These are phyloP conservation scores for Eurotiales sp. DNA, from an alignment of 2,329 filamentous ascomycete genomes.

Conservation along the genomic window DNA sequence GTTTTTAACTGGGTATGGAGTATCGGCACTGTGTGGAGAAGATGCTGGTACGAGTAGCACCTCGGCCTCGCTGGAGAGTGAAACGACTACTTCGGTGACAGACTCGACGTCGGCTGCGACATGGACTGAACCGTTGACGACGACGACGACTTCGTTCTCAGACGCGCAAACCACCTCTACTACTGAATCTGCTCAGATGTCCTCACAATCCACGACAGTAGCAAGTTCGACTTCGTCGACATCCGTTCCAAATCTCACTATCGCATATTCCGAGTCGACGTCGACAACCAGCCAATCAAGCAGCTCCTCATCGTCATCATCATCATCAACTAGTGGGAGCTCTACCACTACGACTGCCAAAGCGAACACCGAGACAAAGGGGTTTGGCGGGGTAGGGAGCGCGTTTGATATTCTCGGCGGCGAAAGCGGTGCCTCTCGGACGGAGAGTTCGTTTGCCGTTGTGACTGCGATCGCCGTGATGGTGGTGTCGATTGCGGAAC, in stretches of 20 bases:
- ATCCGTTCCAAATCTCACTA: slow-evolving; percentile 1
- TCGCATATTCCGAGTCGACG: background rate
- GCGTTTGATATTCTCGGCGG: slow-evolving; percentile 16
- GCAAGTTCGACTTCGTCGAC: background rate
- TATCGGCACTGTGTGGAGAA: slow-evolving; percentile 11
- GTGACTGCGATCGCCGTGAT: background rate
- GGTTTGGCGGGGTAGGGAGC: slow-evolving; percentile 15
- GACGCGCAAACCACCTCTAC: background rate
- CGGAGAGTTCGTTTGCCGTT: background rate
- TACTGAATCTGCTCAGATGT: background rate
- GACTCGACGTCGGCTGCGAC: background rate
- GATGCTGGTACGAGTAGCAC: background rate
- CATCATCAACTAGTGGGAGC: background rate
- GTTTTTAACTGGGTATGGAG: slow-evolving; percentile 13
- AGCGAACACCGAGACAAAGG: slow-evolving; percentile 7
- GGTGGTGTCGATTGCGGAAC: background rate
- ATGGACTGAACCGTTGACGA: too few species aligned
- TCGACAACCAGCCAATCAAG: background rate
- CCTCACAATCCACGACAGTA: background rate
- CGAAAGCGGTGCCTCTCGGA: slow-evolving; percentile 1
- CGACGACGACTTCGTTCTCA: background rate
- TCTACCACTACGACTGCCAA: background rate
- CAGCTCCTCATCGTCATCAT: background rate
- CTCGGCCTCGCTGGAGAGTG: too few species aligned
- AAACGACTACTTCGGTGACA: background rate